Base-by-base conservation (phyloP, 352 stramenopile genomes). In the Phytophthora quininea region DNA sequence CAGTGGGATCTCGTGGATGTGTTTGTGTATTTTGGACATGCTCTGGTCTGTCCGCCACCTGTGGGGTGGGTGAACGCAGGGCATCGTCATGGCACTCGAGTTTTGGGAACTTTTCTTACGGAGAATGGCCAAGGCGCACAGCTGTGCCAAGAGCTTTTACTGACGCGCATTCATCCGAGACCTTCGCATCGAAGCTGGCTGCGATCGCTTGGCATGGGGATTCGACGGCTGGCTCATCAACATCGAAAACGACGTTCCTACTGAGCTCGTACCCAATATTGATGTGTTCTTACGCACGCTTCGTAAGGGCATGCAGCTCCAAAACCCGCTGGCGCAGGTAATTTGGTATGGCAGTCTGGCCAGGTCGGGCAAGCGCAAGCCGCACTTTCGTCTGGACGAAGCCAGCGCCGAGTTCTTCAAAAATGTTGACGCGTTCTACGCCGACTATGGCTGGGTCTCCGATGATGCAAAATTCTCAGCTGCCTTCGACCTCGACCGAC, bases 141-240 rank as follows among this genome's bases (percentile, higher is more conserved):
- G n/a, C 19, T 75, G 4, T 79, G 67, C 32, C 54, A 67, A 10
- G 60, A 72, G 54, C 6, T 82, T 11, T 82, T 79, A n/a, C n/a
- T n/a, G 62, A 78, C 56, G 50, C 43, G 11, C 56, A 56, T 15
- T 70, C 68, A 30, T 66, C 69, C 2, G 54, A 79, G 71, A 70
- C 8, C 8, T 75, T 76, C 42, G 82, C 77, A 8, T 51, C 48
- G 4, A 77, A 82, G 47, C 31, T 90, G 43, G 73, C 65, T 55
- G 57, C 38, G 24, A 84, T 86, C 33, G 70, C 79, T 30, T 55
- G 58, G 31, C 67, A 81, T 19, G 64, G 79, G 73, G 75, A 10
- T 87, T 90, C 43, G 82, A 88, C 50, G 81, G 81, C 9, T 90
- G 80, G 73, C 68, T 90, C n/a, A 55, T 90, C n/a, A 87, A 87